Conservation (phyloP, 2,329 filamentous ascomycete genomes). For the Nemania sp. region DNA sequence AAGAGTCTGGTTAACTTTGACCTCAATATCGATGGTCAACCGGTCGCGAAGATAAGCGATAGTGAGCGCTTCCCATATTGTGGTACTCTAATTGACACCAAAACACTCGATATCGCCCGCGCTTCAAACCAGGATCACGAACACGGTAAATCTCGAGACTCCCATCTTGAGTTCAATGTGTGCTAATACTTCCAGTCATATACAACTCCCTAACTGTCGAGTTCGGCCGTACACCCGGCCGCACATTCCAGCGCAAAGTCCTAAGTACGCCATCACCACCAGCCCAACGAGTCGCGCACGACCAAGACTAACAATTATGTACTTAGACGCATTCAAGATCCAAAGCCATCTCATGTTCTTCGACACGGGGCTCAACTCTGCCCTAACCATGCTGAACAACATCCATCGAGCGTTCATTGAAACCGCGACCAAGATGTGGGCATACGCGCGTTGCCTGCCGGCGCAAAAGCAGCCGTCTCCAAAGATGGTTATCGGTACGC, state of each 20-base stretch:
- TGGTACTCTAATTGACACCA: constrained; percentile 74
- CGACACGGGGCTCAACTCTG: constrained; percentile 76
- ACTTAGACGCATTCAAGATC: constrained; percentile 71
- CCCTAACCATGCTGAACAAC: constrained; percentile 70
- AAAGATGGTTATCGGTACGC: constrained; percentile 66
- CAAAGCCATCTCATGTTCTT: constrained; percentile 84
- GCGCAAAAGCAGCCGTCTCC: constrained; percentile 57
- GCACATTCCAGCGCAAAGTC: constrained; percentile 78
- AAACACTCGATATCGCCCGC: constrained; percentile 74
- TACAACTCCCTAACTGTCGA: constrained; percentile 81
- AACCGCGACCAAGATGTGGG: constrained; percentile 75
- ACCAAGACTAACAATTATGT: constrained; percentile 8
- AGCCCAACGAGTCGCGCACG: not conserved
- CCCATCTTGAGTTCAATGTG: not conserved
- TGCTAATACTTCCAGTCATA: constrained; percentile 47
- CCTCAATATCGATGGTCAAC: constrained; percentile 55
- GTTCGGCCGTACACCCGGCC: constrained; percentile 70
- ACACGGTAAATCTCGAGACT: constrained; percentile 44
- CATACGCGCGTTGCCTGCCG: constrained; percentile 63
- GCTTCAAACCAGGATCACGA: constrained; percentile 53
- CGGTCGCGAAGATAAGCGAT: constrained; percentile 52
- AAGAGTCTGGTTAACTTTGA: constrained; percentile 90
- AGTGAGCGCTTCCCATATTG: constrained; percentile 79
- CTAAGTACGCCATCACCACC: constrained; percentile 56
- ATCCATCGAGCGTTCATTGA: constrained; percentile 75